phyloP scores from a whole-genome alignment of 768 basidiomycete genomes.

The Mycena indigotica region DNA sequence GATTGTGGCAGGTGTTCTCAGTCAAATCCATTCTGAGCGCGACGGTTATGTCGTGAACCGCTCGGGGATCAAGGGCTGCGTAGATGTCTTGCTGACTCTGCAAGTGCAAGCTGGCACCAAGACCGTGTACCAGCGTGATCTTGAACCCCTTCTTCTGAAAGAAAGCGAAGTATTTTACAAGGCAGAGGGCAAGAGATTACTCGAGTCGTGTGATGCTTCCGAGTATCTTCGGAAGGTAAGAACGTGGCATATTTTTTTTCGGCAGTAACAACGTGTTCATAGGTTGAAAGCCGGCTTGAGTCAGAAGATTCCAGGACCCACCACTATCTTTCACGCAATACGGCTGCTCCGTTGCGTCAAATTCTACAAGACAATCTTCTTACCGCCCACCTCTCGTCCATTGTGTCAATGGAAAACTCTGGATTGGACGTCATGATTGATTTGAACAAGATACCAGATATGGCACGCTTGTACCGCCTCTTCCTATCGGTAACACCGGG shows the following conservation, averaged over 20 bases:
- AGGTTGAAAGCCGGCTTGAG: conserved; percentile 81
- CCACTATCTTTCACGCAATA: conserved; percentile 82
- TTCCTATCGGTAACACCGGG: conserved; percentile 71
- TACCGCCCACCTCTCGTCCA: conserved; percentile 69
- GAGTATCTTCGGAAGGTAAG: conserved; percentile 82
- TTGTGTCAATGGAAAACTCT: conserved; percentile 80
- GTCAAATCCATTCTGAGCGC: conserved; percentile 87
- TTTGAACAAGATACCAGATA: conserved; percentile 70
- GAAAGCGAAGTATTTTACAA: conserved; percentile 82
- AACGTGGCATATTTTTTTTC: conserved; percentile 31
- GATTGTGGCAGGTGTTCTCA: conserved; percentile 78
- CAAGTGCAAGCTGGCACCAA: conserved; percentile 45
- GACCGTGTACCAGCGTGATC: conserved; percentile 78
- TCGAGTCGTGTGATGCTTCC: conserved; percentile 76
- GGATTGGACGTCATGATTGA: conserved; percentile 90
- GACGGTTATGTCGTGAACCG: conserved; percentile 89
- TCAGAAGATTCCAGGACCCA: conserved; percentile 84
- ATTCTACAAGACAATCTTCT: conserved; percentile 82
- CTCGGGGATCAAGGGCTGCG: conserved; percentile 86
- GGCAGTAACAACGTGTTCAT: conserved; percentile 11
- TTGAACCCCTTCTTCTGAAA: conserved; percentile 80
- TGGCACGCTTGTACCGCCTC: conserved; percentile 78
- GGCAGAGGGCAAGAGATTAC: conserved; percentile 67
- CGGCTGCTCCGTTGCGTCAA: conserved; percentile 63
- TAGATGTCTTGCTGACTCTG: conserved; percentile 80